Base-by-base conservation (phyloP, 2,329 filamentous ascomycete species). In the Pyrenophora graminea region DNA sequence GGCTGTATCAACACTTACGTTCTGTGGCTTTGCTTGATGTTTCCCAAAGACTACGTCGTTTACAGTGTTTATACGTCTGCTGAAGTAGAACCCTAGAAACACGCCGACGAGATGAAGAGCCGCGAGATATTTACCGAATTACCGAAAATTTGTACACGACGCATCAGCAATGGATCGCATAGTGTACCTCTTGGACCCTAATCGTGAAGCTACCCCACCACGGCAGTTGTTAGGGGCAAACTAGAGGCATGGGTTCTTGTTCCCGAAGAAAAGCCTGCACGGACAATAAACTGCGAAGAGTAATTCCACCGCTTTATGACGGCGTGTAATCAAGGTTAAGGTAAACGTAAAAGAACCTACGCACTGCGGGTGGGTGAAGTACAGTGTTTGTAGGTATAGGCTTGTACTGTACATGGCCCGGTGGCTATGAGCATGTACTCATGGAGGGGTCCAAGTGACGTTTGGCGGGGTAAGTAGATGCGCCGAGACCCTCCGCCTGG, bases 211-310 rank as follows among this genome's bases (percentile, higher is more conserved):
- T 66, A 69, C 67, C 64, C 68, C 67, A 70, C 68, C 64, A 61
- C 69, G 69, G 68, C 69, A 72, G 69, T 72, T 72, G 65, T 55
- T 55, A 63, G 56, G 48, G 34, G 37, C 45, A 32, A 40, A 45
- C 55, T 56, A 55, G 47, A 36, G 36, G 37, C 39, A 33, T 49
- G 46, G 50, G 46, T 44, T 27, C 38, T 37, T 53, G 48, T 36
- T 17, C 32, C 51, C 54, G 48, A 50, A 39, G 43, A 50, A 58
- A 55, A 45, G 19, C 48, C 34, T 32, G 48, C 42, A 18, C 41
- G 47, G 41, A 25, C 23, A 30, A 44, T 33, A 27, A 19, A 41
- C 46, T 51, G 36, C 19, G 37, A 55, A 48, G 17, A 17, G 38
- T 30, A 48, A 39, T 21, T 40, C 13, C 33, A 15, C 27, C 30